Evolutionary conservation across 2,329 filamentous ascomycete species (phyloP).

Genomic region (Colletotrichum melonis): DNA sequence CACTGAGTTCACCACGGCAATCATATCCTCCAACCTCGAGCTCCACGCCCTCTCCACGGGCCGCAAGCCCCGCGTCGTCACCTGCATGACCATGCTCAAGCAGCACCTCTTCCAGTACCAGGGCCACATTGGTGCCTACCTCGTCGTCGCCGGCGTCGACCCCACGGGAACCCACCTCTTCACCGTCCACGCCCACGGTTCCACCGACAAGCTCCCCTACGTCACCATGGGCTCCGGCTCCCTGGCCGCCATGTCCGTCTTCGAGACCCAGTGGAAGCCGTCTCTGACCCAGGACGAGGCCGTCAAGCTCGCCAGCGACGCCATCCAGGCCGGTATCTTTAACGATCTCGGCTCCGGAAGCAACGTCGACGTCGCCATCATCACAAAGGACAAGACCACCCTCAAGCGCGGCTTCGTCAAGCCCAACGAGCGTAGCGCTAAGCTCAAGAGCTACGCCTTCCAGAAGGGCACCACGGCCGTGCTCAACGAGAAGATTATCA

Average conservation of each 20-base stretch:
- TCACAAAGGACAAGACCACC: slow-evolving; percentile 94
- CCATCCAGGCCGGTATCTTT: slow-evolving; percentile 96
- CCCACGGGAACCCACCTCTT: slow-evolving; percentile 95
- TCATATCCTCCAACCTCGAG: slow-evolving; percentile 99
- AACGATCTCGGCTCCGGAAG: slow-evolving; percentile 97
- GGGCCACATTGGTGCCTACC: slow-evolving; percentile 96
- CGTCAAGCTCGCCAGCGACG: slow-evolving; percentile 84
- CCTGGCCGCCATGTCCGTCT: slow-evolving; percentile 96
- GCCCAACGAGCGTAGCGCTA: slow-evolving; percentile 90
- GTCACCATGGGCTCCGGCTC: slow-evolving; percentile 99
- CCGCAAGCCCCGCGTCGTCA: slow-evolving; percentile 96
- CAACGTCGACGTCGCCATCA: slow-evolving; percentile 97
- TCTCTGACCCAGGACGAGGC: slow-evolving; percentile 82
- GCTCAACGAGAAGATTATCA: slow-evolving; percentile 95
- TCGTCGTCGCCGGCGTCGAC: slow-evolving; percentile 96
- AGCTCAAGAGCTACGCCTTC: slow-evolving; percentile 95
- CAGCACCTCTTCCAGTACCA: slow-evolving; percentile 99
- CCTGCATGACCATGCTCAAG: slow-evolving; percentile 99
- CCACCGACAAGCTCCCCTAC: slow-evolving; percentile 98
- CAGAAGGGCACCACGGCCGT: slow-evolving; percentile 92
- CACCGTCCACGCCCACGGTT: slow-evolving; percentile 98
- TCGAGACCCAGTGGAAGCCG: slow-evolving; percentile 94
- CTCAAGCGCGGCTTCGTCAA: slow-evolving; percentile 92
- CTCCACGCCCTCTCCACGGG: slow-evolving; percentile 96
- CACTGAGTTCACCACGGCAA: slow-evolving; percentile 97